A percentile compares a stretch with the other conserved stretches of the same genome.
Evolutionary conservation across 2,329 filamentous ascomycete species (phyloP).

Genomic region (Paracamarosporium sp.): DNA sequence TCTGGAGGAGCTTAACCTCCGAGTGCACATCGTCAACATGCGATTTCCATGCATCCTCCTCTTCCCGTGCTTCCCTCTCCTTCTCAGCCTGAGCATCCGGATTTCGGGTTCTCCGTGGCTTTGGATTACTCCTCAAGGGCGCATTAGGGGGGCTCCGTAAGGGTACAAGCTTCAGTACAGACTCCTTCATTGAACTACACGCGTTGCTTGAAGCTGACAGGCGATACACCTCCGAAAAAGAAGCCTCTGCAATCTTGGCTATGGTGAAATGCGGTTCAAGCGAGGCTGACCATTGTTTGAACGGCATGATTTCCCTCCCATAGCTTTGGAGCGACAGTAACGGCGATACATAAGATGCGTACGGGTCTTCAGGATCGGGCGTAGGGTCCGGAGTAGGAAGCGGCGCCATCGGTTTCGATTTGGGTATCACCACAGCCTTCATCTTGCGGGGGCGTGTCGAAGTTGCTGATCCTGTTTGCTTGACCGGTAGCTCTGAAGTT

Average conservation of each 20-base stretch:
- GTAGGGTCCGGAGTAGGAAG: slow-evolving; percentile 19
- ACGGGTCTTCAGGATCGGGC: slow-evolving; percentile 32
- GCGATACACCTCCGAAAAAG: slow-evolving; percentile 71
- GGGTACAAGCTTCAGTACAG: slow-evolving; percentile 55
- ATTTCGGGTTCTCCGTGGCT: slow-evolving; percentile 52
- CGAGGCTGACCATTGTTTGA: slow-evolving; percentile 50
- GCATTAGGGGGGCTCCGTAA: slow-evolving; percentile 42
- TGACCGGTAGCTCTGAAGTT: neutral
- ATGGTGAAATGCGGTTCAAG: slow-evolving; percentile 56
- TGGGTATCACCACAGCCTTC: slow-evolving; percentile 17
- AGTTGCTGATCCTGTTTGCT: slow-evolving; percentile 9
- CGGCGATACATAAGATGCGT: slow-evolving; percentile 30
- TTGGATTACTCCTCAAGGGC: slow-evolving; percentile 41
- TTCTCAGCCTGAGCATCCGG: slow-evolving; percentile 48
- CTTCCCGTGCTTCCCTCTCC: slow-evolving; percentile 40
- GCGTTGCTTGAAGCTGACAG: slow-evolving; percentile 49
- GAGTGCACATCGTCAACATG: slow-evolving; percentile 52
- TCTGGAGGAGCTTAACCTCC: slow-evolving; percentile 61
- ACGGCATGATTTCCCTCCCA: slow-evolving; percentile 35
- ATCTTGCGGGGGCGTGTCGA: slow-evolving; percentile 16
- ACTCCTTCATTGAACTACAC: slow-evolving; percentile 45
- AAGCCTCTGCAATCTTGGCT: slow-evolving; percentile 69
- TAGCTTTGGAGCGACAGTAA: slow-evolving; percentile 39
- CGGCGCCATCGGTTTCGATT: slow-evolving; percentile 13
- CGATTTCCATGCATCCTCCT: slow-evolving; percentile 50